phyloP scores from a whole-genome alignment of 805 yeast species.

The Yarrowia keelungensis region DNA sequence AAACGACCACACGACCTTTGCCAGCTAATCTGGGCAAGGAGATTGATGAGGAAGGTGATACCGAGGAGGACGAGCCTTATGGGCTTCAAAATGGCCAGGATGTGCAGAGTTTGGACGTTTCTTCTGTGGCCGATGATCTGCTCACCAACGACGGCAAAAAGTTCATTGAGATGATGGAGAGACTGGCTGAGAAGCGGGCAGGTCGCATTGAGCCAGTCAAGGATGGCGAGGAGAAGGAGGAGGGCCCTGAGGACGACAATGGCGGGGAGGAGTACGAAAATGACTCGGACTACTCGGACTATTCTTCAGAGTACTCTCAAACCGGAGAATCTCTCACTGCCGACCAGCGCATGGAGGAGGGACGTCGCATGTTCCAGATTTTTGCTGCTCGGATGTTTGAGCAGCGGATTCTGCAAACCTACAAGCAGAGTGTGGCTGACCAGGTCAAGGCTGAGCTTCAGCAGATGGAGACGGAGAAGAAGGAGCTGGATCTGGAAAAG shows the following conservation, averaged over 20 bases:
- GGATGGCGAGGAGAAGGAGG: slow-evolving; percentile 46
- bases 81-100: slow-evolving; percentile 3
- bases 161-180: slow-evolving; percentile 81
- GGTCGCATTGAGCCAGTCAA: slow-evolving; percentile 49
- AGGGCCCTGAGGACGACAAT: slow-evolving; percentile 50
- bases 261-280: slow-evolving; percentile 54
- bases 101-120: slow-evolving; percentile 38
- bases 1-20: neutral
- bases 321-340: slow-evolving; percentile 48
- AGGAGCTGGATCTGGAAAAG: slow-evolving; percentile 46
- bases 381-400: slow-evolving; percentile 81
- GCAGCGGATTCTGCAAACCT: slow-evolving; percentile 74
- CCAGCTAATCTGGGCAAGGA: slow-evolving; percentile 33
- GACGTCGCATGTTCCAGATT: slow-evolving; percentile 78
- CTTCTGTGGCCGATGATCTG: slow-evolving; percentile 78
- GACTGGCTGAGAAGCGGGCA: slow-evolving; percentile 60
- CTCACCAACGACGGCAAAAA: slow-evolving; percentile 78
- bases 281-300: slow-evolving; percentile 48
- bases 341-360: slow-evolving; percentile 74
- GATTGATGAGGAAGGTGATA: slow-evolving; percentile 42
- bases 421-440: slow-evolving; percentile 79
- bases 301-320: slow-evolving; percentile 40
- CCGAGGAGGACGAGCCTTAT: slow-evolving; percentile 41
- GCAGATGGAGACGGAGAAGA: slow-evolving; percentile 49
- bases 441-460: slow-evolving; percentile 50